Percentiles rank a stretch among this genome's conserved stretches.
Conservation (phyloP, 2,329 filamentous ascomycete species). For the Botryotinia convoluta region DNA sequence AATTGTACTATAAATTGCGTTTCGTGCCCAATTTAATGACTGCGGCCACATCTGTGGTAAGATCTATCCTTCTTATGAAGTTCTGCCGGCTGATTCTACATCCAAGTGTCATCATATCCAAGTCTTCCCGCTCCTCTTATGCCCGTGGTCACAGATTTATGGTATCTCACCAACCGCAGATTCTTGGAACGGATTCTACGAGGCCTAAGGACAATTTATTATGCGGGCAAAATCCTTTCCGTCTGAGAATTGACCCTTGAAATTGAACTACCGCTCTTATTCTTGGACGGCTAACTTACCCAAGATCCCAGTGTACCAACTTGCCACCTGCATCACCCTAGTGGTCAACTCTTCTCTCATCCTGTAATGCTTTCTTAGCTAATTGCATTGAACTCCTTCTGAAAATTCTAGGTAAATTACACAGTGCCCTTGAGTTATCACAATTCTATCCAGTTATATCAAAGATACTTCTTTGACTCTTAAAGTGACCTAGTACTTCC, state of each 20-base stretch:
- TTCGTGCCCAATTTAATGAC: neutral
- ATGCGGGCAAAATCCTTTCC: neutral
- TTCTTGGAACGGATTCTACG: neutral
- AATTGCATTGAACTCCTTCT: neutral
- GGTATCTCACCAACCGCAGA: constrained; percentile 4
- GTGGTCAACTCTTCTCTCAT: constrained; percentile 1
- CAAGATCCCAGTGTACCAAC: neutral
- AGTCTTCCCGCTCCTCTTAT: neutral
- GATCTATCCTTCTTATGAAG: neutral
- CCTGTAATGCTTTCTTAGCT: neutral
- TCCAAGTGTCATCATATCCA: neutral
- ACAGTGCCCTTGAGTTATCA: neutral
- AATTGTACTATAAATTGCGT: neutral
- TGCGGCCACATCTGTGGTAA: neutral
- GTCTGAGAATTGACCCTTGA: neutral
- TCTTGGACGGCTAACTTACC: neutral
- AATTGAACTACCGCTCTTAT: neutral
- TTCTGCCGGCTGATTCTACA: neutral
- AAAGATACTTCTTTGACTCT: constrained; percentile 27
- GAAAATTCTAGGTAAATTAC: neutral
- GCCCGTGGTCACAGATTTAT: neutral
- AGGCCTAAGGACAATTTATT: neutral
- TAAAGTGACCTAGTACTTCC: constrained; percentile 26
- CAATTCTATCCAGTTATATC: constrained; percentile 27
- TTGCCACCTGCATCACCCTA: neutral